Percentiles rank a stretch among this genome's conserved stretches.
Evolutionary conservation across 805 yeast species (phyloP).

Genomic region (Ogataea chonburiensis): DNA sequence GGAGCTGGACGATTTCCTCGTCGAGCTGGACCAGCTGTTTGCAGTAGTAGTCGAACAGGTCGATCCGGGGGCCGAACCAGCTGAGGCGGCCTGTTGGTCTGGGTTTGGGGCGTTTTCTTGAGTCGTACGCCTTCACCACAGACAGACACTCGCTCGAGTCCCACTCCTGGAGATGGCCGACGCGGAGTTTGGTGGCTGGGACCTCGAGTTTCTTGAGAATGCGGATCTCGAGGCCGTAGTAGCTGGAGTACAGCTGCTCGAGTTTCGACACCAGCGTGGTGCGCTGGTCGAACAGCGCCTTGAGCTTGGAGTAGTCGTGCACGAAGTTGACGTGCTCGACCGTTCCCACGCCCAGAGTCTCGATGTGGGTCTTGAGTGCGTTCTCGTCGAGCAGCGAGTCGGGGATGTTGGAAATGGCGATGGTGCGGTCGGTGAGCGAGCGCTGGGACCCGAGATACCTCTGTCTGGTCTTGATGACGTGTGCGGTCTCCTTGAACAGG

Average conservation of each 20-base stretch:
- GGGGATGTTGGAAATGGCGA: slow-evolving; percentile 55
- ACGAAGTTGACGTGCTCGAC: slow-evolving; percentile 51
- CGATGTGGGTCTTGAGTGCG: slow-evolving; percentile 48
- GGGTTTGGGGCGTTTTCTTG: slow-evolving; percentile 14
- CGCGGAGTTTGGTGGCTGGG: slow-evolving; percentile 32
- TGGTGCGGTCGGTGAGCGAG: slow-evolving; percentile 59
- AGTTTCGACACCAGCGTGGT: slow-evolving; percentile 32
- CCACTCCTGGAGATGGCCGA: slow-evolving; percentile 11
- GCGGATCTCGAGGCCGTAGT: slow-evolving; percentile 43
- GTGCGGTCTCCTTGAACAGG: slow-evolving; percentile 46
- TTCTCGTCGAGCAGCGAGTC: slow-evolving; percentile 41
- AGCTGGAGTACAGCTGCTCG: slow-evolving; percentile 42
- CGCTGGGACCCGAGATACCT: slow-evolving; percentile 58
- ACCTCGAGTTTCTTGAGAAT: slow-evolving; percentile 23
- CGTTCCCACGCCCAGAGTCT: slow-evolving; percentile 53
- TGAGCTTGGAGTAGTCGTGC: slow-evolving; percentile 41
- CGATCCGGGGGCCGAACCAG: slow-evolving; percentile 31
- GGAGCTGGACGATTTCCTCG: slow-evolving; percentile 36
- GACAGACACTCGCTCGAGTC: slow-evolving; percentile 19
- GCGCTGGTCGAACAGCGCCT: slow-evolving; percentile 38
- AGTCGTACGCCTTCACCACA: slow-evolving; percentile 21
- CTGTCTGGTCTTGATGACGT: slow-evolving; percentile 52
- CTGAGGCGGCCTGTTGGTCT: slow-evolving; percentile 27
- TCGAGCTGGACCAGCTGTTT: slow-evolving; percentile 39
- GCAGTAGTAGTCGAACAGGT: slow-evolving; percentile 36